phyloP scores from a whole-genome alignment of 2,329 filamentous ascomycete genomes.

The Polychaeton citri region DNA sequence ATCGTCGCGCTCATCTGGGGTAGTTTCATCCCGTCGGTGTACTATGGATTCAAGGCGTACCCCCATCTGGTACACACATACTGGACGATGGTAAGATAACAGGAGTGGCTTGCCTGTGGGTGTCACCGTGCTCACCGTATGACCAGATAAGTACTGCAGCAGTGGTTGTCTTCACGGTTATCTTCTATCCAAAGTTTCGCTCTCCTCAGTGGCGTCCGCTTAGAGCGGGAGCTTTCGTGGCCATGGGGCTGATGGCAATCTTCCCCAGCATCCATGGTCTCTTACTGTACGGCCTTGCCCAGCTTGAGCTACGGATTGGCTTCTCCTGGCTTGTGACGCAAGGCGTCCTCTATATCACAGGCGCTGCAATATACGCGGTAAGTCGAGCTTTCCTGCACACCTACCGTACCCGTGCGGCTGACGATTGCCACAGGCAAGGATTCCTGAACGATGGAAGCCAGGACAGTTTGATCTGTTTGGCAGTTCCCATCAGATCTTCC shows the following conservation, averaged over 20 bases:
- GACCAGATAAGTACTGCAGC: slow-evolving; percentile 61
- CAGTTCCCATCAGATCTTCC: slow-evolving; percentile 92
- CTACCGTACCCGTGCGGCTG: neutral
- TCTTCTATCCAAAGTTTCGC: slow-evolving; percentile 70
- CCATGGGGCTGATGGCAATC: slow-evolving; percentile 70
- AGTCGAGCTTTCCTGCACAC: slow-evolving; percentile 20
- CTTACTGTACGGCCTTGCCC: slow-evolving; percentile 49
- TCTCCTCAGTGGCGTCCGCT: slow-evolving; percentile 74
- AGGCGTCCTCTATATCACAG: slow-evolving; percentile 71
- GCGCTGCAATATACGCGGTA: slow-evolving; percentile 75
- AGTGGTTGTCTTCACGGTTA: slow-evolving; percentile 51
- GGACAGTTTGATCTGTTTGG: slow-evolving; percentile 82
- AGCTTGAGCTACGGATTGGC: slow-evolving; percentile 61
- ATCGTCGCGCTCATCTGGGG: slow-evolving; percentile 88
- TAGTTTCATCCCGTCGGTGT: slow-evolving; percentile 76
- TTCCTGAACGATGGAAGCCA: slow-evolving; percentile 69
- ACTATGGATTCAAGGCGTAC: slow-evolving; percentile 70
- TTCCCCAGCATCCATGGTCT: slow-evolving; percentile 73
- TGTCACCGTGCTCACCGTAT: slow-evolving; percentile 1
- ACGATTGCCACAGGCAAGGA: slow-evolving; percentile 57
- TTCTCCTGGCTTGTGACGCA: slow-evolving; percentile 69
- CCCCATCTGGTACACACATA: slow-evolving; percentile 55
- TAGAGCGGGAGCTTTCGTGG: slow-evolving; percentile 78
- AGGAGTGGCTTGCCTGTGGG: neutral
- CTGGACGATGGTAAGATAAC: slow-evolving; percentile 52